These are phyloP conservation scores for Trifolium fragiferum DNA, from an alignment of 306 rosid genomes.

Conservation along the genomic window DNA sequence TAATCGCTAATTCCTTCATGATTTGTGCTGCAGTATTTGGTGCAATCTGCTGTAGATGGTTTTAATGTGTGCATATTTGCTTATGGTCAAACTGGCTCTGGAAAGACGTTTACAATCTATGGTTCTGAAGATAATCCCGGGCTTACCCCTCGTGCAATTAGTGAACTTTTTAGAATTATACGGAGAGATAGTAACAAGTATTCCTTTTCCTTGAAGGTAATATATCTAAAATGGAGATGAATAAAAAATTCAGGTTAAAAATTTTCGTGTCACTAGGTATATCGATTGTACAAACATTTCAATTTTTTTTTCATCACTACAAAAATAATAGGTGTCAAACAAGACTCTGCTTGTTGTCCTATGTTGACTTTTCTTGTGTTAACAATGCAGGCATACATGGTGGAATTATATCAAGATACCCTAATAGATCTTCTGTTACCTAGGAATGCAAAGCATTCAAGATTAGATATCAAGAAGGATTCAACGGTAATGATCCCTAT, in stretches of 20 bases:
- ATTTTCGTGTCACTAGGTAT: neutral
- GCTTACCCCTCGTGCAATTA: conserved; percentile 85
- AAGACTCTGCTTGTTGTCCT: conserved; percentile 13
- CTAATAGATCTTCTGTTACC: conserved; percentile 81
- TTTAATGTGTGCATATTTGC: conserved; percentile 98
- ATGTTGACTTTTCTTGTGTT: conserved; percentile 10
- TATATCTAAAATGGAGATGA: conserved; percentile 16
- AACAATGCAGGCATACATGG: conserved; percentile 79
- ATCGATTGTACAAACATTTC: neutral
- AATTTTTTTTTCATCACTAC: neutral
- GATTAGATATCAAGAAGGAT: conserved; percentile 84
- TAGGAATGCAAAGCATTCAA: conserved; percentile 66
- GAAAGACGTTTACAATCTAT: conserved; percentile 92
- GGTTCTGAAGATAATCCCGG: conserved; percentile 83
- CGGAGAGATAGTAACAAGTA: conserved; percentile 78
- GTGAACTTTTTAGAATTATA: conserved; percentile 81
- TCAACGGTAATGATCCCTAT: conserved; percentile 55
- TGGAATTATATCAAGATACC: conserved; percentile 89
- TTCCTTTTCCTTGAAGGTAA: conserved; percentile 88
- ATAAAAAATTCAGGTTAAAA: neutral
- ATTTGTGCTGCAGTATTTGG: conserved; percentile 75
- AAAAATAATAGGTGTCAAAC: neutral
- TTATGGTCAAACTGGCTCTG: conserved; percentile 98
- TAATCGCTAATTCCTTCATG: neutral
- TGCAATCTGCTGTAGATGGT: conserved; percentile 94